phyloP scores from a whole-genome alignment of 106 monocot genomes.

The Acanthochlamys bracteata region DNA sequence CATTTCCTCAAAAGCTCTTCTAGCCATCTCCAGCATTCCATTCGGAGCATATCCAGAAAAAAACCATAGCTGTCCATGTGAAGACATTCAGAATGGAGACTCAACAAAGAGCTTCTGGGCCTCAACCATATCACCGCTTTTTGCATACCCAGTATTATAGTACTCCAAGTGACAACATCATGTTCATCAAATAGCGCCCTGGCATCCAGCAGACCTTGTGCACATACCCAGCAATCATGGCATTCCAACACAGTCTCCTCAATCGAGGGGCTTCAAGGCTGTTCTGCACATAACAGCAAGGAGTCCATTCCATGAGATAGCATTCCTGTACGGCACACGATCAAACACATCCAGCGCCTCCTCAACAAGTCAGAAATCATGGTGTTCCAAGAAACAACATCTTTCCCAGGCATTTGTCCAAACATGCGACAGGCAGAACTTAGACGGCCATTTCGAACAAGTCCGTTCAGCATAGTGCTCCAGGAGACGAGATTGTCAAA shows the following conservation, averaged over 20 bases:
- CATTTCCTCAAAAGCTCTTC: constrained; percentile 44
- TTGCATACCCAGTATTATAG: constrained; percentile 55
- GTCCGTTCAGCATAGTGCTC: constrained; percentile 42
- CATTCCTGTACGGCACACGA: constrained; percentile 26
- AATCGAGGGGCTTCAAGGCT: constrained; percentile 35
- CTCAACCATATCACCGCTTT: constrained; percentile 27
- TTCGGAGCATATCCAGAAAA: constrained; percentile 66
- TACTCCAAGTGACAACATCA: constrained; percentile 61
- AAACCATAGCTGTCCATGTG: constrained; percentile 71
- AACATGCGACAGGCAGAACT: constrained; percentile 33
- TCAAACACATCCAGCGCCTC: constrained; percentile 42
- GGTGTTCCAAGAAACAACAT: constrained; percentile 27
- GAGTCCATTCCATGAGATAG: constrained; percentile 47
- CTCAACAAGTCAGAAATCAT: constrained; percentile 55
- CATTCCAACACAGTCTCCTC: constrained; percentile 64
- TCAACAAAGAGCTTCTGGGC: constrained; percentile 36
- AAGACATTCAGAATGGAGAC: constrained; percentile 36
- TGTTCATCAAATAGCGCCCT: constrained; percentile 32
- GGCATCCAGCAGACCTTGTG: constrained; percentile 28
- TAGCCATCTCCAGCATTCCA: constrained; percentile 44
- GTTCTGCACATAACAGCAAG: constrained; percentile 57
- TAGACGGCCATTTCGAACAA: constrained; percentile 26
- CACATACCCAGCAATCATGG: constrained; percentile 50
- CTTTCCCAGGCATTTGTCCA: constrained; percentile 36
- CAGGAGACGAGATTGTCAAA: constrained; percentile 39